Base-by-base conservation (phyloP, 768 basidiomycete genomes). In the Pleurotus djamor region DNA sequence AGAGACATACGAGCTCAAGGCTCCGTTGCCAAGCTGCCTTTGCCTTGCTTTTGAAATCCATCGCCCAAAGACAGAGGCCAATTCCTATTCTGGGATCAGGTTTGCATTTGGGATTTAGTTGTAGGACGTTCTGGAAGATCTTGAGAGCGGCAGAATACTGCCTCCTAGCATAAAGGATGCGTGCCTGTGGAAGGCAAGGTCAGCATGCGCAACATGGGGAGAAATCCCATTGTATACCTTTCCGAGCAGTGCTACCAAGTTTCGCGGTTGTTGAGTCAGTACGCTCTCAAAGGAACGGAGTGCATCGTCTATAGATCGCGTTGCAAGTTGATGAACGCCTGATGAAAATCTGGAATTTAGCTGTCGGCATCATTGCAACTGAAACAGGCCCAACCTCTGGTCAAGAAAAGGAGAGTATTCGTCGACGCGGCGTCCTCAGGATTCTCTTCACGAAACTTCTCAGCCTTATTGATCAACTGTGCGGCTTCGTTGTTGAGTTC, bases 1-100 rank as follows among this genome's bases (percentile, higher is more conserved):
- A n/a, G 16, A 43, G 14, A 80, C 92, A 58, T 61, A 92, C 94
- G 63, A 94, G 84, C 72, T 92, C 91, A 57, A 93, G 69, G 64
- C 92, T 92, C 36, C 96, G 81, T 66, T 94, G 83, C 96, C 97
- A 99, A 0, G 96, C 96, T 21, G 83, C 83, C 63, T 86, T 88
- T 0, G 96, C 97, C 64, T 88, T 89, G 2, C 81, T 79, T 61
- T 88, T 89, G 64, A 96, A 85, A 60, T 91, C 91, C 75, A 97
- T 77, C 4, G 91, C 85, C 94, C 93, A 98, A 17, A 94, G 77
- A 72, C 96, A 98, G 4, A 99, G 75, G 7, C 97, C 97, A 43
- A 98, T 93, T 14, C 97, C 97, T 59, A 98, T 90, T 5, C 97
- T 85, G 36, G 97, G 96, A 71, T 99, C 96, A 0, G 96, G 97